Evolutionary conservation across 2,329 filamentous ascomycete species (phyloP), one percentile per base, ranked within the genome.

Genomic region (Cladosporium phlei): DNA sequence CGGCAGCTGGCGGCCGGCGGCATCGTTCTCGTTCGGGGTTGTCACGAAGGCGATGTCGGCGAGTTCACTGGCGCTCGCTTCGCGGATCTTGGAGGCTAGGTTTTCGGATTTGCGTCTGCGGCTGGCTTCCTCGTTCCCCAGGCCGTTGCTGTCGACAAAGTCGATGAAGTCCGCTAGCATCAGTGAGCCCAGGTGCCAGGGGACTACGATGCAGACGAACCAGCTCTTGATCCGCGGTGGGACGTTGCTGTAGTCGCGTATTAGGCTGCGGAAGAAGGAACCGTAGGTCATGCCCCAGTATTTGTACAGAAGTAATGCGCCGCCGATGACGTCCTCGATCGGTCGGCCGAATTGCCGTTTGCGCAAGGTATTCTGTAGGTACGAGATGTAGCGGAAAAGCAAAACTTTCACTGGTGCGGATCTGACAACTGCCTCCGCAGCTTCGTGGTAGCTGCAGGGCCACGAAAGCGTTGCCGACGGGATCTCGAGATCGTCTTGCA

Each of bases 121-220:
- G 25, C 38, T 22, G 5, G 9, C 17, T 7, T 42, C 27, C 16
- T 11, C 38, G 4, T 28, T 11, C 2, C 38, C 38, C 27, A 30
- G 30, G 9, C 16, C 27, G 6, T 42, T 42, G 4, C 32, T 42
- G 38, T 42, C 38, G 9, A 42, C 27, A 7, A 42, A 42, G 6
- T 30, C 25, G 20, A 42, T 42, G 1, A 42, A 27, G n/a, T 42
- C 38, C 19, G 38, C 38, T 12, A 42, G 19, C 38, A 42, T 42
- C 12, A 42, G 38, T 3, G 38, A 16, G 7, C 38, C 38, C 2
- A 42, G 27, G 12, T 42, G 27, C 38, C 38, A 42, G 12, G 38
- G 38, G 12, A 42, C 38, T 16, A 42, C 11, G 19, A 42, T 42
- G 28, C 38, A 42, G 8, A 42, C 38, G 9, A 42, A 42, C 38